Evolutionary conservation across 805 yeast genomes (phyloP).

Genomic region (Hanseniaspora valbyensis): DNA sequence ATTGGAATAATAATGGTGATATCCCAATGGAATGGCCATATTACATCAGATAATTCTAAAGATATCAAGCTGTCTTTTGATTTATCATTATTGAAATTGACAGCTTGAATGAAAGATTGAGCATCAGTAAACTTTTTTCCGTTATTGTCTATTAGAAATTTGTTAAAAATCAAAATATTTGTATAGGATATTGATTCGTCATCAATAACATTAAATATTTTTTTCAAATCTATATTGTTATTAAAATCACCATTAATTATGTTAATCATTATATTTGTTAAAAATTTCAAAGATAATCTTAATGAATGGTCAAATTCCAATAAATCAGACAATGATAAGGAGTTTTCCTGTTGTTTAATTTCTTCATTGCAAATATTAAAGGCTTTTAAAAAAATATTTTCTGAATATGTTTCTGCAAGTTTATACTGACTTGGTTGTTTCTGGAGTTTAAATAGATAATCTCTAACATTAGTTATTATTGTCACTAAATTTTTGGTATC

Average conservation of each 20-base stretch:
- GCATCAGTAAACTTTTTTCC: background rate
- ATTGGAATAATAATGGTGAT: background rate
- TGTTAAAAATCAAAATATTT: background rate
- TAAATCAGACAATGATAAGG: background rate
- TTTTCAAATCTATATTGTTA: background rate
- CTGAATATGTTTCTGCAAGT: background rate
- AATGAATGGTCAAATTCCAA: background rate
- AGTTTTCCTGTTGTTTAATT: background rate
- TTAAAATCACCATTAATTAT: background rate
- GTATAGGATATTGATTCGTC: background rate
- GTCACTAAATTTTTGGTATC: background rate
- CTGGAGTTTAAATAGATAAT: background rate
- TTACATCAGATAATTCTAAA: background rate
- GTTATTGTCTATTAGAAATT: background rate
- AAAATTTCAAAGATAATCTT: background rate
- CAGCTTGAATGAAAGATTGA: background rate
- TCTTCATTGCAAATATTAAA: background rate
- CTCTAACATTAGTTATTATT: background rate
- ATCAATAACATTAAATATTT: conserved; percentile 7
- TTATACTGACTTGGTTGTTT: background rate
- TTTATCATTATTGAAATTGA: background rate
- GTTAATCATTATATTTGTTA: background rate
- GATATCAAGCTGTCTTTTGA: background rate
- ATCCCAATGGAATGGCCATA: background rate
- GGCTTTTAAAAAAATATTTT: background rate